Conservation (phyloP, 768 basidiomycete genomes). For the Lenzites betulinus region DNA sequence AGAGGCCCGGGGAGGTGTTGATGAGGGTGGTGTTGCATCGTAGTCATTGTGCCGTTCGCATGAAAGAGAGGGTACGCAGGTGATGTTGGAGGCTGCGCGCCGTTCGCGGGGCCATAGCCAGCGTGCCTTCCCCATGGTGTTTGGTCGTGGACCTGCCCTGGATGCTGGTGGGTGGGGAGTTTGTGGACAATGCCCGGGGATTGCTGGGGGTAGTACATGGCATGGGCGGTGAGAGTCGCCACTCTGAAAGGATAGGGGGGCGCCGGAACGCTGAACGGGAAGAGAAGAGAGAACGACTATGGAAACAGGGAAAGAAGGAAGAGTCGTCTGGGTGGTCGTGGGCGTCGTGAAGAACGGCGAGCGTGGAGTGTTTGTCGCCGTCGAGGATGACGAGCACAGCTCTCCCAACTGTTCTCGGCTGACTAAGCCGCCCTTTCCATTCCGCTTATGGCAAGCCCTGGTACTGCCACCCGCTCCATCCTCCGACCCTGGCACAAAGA, state of each 20-base stretch:
- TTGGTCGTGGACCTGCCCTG: conserved; percentile 51
- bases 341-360: conserved; percentile 31
- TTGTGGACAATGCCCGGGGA: conserved; percentile 82
- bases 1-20: conserved; percentile 52
- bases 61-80: conserved; percentile 80
- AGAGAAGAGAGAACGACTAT: conserved; percentile 20
- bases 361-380: conserved; percentile 29
- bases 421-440: conserved; percentile 16
- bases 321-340: conserved; percentile 23
- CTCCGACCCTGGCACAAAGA: background rate
- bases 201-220: conserved; percentile 85
- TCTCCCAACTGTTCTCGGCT: conserved; percentile 12
- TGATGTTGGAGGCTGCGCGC: conserved; percentile 66
- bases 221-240: conserved; percentile 38
- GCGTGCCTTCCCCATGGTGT: conserved; percentile 67
- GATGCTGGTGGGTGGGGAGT: conserved; percentile 61
- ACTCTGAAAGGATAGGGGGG: conserved; percentile 16
- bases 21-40: conserved; percentile 64
- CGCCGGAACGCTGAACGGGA: background rate
- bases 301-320: conserved; percentile 13
- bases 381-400: conserved; percentile 29
- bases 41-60: conserved; percentile 50
- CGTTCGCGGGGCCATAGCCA: conserved; percentile 48
- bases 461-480: too few relatives aligned
- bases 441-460: conserved; percentile 8